Evolutionary conservation across 805 yeast species (phyloP).

Genomic region (Kodamaea laetipori): DNA sequence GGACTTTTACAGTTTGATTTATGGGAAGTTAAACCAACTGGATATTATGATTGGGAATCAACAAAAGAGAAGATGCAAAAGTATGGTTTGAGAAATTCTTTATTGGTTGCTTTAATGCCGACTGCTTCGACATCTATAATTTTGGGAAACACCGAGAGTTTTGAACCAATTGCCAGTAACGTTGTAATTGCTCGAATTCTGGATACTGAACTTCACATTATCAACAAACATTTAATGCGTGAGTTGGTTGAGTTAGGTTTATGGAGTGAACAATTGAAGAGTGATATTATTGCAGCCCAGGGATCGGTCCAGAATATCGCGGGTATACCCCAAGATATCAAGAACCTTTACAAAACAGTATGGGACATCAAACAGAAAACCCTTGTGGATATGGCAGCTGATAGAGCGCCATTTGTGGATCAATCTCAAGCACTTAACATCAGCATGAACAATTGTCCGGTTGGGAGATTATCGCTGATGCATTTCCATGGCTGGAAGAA

Average conservation of each 20-base stretch:
- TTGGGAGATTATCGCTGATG: slow-evolving; percentile 43
- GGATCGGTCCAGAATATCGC: slow-evolving; percentile 85
- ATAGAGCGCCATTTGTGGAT: slow-evolving; percentile 68
- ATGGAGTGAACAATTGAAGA: slow-evolving; percentile 81
- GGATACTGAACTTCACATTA: slow-evolving; percentile 93
- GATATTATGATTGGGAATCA: slow-evolving; percentile 77
- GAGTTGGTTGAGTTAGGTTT: slow-evolving; percentile 81
- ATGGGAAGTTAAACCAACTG: slow-evolving; percentile 81
- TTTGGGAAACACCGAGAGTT: slow-evolving; percentile 90
- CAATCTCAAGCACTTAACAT: slow-evolving; percentile 51
- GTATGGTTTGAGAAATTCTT: slow-evolving; percentile 82
- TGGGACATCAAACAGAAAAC: slow-evolving; percentile 93
- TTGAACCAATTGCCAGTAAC: slow-evolving; percentile 94
- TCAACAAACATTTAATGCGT: slow-evolving; percentile 79
- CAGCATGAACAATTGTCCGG: slow-evolving; percentile 37
- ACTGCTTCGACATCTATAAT: slow-evolving; percentile 98
- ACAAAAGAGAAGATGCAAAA: slow-evolving; percentile 59
- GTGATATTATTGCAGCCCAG: slow-evolving; percentile 68
- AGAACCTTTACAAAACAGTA: slow-evolving; percentile 84
- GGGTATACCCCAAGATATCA: slow-evolving; percentile 72
- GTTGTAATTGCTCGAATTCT: slow-evolving; percentile 87
- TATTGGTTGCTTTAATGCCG: slow-evolving; percentile 94
- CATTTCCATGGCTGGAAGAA: slow-evolving; percentile 46
- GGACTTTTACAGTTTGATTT: slow-evolving; percentile 85
- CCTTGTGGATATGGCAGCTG: slow-evolving; percentile 85